A percentile compares a stretch with the other conserved stretches of the same genome.
Evolutionary conservation across 306 rosid genomes (phyloP).

Genomic region (Oemleria cerasiformis): DNA sequence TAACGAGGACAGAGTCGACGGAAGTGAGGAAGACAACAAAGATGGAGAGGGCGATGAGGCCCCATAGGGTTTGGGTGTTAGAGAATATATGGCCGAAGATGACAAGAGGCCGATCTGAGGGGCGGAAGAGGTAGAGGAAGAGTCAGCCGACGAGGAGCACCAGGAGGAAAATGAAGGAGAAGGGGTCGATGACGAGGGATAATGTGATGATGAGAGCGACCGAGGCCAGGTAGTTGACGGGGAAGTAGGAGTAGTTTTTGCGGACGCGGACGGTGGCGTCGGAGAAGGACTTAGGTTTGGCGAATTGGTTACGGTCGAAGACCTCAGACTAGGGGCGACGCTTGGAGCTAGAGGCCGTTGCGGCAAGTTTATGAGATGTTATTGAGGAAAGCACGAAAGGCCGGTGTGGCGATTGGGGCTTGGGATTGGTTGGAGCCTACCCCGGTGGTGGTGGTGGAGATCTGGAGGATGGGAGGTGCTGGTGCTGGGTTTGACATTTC

Average conservation of each 20-base stretch:
- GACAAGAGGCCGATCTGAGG: too few species aligned
- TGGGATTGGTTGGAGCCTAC: slow-evolving; percentile 24
- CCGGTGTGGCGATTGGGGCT: slow-evolving; percentile 66
- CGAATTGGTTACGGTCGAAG: slow-evolving; percentile 60
- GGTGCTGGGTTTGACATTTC: slow-evolving; percentile 48
- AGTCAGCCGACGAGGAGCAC: slow-evolving; percentile 71
- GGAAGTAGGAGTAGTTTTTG: too few species aligned
- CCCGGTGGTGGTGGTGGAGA: slow-evolving; percentile 23
- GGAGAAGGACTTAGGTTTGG: too few species aligned
- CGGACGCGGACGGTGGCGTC: too few species aligned
- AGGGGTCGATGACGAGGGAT: slow-evolving; percentile 64
- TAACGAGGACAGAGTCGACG: slow-evolving; percentile 71
- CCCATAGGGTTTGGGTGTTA: slow-evolving; percentile 59
- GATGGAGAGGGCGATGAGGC: slow-evolving; percentile 47
- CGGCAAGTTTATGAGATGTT: slow-evolving; percentile 53
- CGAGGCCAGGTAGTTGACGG: slow-evolving; percentile 61
- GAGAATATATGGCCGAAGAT: slow-evolving; percentile 75
- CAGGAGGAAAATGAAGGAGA: slow-evolving; percentile 52
- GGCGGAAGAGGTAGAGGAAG: too few species aligned
- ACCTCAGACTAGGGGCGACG: slow-evolving; percentile 91
- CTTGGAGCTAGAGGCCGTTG: slow-evolving; percentile 60
- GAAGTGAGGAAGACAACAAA: too few species aligned
- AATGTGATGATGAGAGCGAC: slow-evolving; percentile 46
- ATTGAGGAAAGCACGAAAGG: slow-evolving; percentile 52
- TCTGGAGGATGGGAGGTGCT: slow-evolving; percentile 58